Percentiles rank a stretch among this genome's conserved stretches.
Evolutionary conservation across 495 filamentous ascomycete genomes (phyloP).

Genomic region (Neurospora sp.): DNA sequence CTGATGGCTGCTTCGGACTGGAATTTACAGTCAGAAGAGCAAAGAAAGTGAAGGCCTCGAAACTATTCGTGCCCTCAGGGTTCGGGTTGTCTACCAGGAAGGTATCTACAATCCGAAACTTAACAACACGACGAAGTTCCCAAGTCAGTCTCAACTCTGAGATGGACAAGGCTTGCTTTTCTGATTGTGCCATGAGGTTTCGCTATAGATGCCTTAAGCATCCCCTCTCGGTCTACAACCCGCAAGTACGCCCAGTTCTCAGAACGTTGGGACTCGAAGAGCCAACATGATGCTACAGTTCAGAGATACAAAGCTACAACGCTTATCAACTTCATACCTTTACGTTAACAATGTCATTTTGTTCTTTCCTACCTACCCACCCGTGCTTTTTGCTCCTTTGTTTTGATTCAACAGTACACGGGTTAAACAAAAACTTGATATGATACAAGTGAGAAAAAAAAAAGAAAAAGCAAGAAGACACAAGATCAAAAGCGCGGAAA

Average conservation of each 20-base stretch:
- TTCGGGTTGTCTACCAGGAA: neutral
- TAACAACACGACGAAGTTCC: neutral
- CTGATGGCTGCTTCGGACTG: neutral
- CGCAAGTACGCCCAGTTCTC: neutral
- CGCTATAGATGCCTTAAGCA: neutral
- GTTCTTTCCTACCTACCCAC: neutral
- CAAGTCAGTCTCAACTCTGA: neutral
- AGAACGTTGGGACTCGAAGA: neutral
- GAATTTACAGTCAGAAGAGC: neutral
- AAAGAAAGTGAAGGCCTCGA: neutral
- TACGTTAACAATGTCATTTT: neutral
- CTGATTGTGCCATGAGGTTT: neutral
- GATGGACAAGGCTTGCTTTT: neutral
- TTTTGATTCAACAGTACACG: neutral
- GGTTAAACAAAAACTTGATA: neutral
- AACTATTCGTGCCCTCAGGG: neutral
- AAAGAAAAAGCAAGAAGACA: neutral
- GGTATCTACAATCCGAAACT: neutral
- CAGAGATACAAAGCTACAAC: neutral
- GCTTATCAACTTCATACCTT: neutral
- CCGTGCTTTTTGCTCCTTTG: neutral
- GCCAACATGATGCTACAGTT: neutral
- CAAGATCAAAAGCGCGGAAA: neutral
- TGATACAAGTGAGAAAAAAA: neutral
- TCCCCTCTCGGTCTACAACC: neutral